A percentile compares a stretch with the other conserved stretches of the same genome.
These are phyloP conservation scores for Hypomontagnella submonticulosa DNA, from an alignment of 495 filamentous ascomycete genomes.

Conservation along the genomic window DNA sequence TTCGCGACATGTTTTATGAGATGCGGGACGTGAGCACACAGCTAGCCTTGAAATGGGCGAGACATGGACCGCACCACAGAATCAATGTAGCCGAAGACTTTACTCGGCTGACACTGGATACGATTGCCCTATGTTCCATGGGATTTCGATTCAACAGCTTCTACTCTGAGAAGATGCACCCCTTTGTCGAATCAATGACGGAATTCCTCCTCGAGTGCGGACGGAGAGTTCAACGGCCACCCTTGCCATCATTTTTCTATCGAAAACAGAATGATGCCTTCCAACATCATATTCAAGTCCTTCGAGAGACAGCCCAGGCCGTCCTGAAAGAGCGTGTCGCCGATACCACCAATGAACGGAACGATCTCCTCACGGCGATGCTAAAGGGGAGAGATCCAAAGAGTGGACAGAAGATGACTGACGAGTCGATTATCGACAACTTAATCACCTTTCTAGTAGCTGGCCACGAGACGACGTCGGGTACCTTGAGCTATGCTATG, in stretches of 20 bases:
- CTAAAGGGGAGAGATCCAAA: conserved; percentile 67
- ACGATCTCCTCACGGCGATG: conserved; percentile 74
- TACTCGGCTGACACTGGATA: conserved; percentile 73
- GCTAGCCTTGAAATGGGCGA: conserved; percentile 73
- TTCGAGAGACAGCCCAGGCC: conserved; percentile 62
- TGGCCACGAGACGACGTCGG: conserved; percentile 75
- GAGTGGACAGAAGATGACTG: conserved; percentile 67
- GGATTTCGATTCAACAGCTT: conserved; percentile 75
- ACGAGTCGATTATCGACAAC: conserved; percentile 67
- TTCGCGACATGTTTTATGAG: conserved; percentile 71
- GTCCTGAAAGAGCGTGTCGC: conserved; percentile 64
- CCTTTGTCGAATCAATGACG: conserved; percentile 68
- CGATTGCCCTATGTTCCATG: conserved; percentile 75
- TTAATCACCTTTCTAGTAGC: conserved; percentile 74
- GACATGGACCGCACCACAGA: conserved; percentile 61
- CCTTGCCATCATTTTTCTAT: conserved; percentile 60
- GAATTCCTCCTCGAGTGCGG: conserved; percentile 62
- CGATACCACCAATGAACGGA: conserved; percentile 54
- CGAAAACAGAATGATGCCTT: conserved; percentile 60
- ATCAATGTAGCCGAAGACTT: conserved; percentile 71
- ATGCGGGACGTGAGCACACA: conserved; percentile 76
- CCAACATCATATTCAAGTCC: conserved; percentile 60
- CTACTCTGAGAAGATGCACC: conserved; percentile 68
- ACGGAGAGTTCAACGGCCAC: conserved; percentile 57
- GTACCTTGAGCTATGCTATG: conserved; percentile 56